A percentile compares a stretch with the other conserved stretches of the same genome.
These are phyloP conservation scores for Microdochium nivale DNA, from an alignment of 2,329 filamentous ascomycete genomes.

Conservation along the genomic window DNA sequence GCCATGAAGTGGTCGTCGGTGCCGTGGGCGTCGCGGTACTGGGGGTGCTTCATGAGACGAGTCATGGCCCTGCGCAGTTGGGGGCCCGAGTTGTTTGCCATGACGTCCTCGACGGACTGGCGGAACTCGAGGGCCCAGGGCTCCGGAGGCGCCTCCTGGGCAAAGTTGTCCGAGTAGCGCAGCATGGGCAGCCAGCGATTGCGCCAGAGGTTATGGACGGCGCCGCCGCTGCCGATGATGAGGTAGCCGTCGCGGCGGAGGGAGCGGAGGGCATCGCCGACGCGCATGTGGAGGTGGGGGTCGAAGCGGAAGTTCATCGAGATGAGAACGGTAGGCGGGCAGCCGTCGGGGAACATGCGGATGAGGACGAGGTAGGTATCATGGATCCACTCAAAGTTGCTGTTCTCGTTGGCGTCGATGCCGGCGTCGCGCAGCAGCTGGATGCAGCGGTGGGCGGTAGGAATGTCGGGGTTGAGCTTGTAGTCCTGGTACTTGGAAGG, in stretches of 20 bases:
- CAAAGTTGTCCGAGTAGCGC: conserved; percentile 53
- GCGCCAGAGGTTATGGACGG: conserved; percentile 63
- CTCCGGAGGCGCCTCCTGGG: conserved; percentile 48
- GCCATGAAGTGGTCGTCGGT: conserved; percentile 67
- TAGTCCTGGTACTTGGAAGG: conserved; percentile 57
- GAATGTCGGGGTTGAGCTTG: conserved; percentile 45
- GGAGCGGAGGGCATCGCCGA: conserved; percentile 47
- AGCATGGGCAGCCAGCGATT: conserved; percentile 60
- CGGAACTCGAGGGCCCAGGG: conserved; percentile 56
- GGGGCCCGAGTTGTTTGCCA: conserved; percentile 29
- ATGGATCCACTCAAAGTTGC: conserved; percentile 62
- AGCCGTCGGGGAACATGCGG: conserved; percentile 58
- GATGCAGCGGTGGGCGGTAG: conserved; percentile 17
- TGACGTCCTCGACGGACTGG: conserved; percentile 37
- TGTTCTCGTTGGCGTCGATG: conserved; percentile 43
- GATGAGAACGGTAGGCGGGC: conserved; percentile 54
- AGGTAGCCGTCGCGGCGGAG: conserved; percentile 47
- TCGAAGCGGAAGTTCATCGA: conserved; percentile 28
- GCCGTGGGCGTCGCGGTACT: conserved; percentile 56
- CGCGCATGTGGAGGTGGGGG: conserved; percentile 35
- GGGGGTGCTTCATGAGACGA: conserved; percentile 59
- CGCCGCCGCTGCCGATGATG: conserved; percentile 50
- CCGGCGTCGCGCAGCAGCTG: conserved; percentile 40
- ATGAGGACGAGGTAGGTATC: conserved; percentile 62
- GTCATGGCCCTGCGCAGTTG: conserved; percentile 44